Base-by-base conservation (phyloP, 2,329 filamentous ascomycete species). In the Hortaea werneckii region DNA sequence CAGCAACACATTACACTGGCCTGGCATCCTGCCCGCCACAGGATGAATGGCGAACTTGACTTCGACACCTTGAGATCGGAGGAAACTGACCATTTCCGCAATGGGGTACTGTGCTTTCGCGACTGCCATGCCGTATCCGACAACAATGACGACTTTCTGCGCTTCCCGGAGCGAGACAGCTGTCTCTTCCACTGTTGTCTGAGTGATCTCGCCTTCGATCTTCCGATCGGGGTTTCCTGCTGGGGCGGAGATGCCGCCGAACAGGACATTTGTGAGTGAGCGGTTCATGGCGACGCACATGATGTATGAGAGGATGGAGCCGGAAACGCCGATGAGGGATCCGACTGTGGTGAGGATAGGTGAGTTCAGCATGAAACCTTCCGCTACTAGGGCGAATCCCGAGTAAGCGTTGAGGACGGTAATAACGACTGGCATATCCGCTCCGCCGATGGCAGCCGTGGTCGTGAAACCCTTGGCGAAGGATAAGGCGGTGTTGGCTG, bases 71-170 rank as follows among this genome's bases (percentile, higher is more conserved):
- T 83, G 84, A 37, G 77, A 68, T n/a, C 86, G 80, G 11, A 94
- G 71, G 64, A 81, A 77, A 37, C 75, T 70, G 4, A 85, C 85
- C 52, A 94, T 90, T 58, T 89, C 85, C 4, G 84, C 83, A 43
- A 94, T 87, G 20, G 87, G 86, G 60, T 94, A 94, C 65, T 95
- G 88, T 3, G 88, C 87, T 66, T 94, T 94, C 6, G 88, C 87
- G 1, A 95, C 87, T 0, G 88, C 88, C 88, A 95, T 95, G 43
- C 88, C 88, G 57, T 94, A 95, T 1, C 88, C 88, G 5, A 94
- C 87, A 1, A 90, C 82, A 44, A 95, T 88, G 56, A 94, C 92
- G 46, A 94, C 86, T 40, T 76, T 88, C 58, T 94, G 86, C 0
- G 87, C 82, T 50, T 83, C 83, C 11, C 80, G 69, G 2, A 94